Evolutionary conservation across 208 protist species (phyloP), one percentile per base, ranked within the genome.

Genomic region (Acanthamoeba polyphaga): DNA sequence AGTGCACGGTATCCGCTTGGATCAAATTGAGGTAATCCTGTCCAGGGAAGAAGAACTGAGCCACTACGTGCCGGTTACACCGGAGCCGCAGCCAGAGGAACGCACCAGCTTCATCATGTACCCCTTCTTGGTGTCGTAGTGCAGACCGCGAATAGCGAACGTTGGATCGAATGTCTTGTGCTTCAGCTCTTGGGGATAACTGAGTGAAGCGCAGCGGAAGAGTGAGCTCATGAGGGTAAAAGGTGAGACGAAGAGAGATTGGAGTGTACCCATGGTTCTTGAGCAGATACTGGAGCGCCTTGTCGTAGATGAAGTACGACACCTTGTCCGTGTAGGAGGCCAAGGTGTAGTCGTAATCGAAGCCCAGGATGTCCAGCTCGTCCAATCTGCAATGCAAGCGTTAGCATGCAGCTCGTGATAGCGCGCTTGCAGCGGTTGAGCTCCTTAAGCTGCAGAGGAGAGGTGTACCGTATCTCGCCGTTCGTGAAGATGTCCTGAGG

Each of bases 321-420:
- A 96, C 87, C 70, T 95, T 55, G n/a, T 96, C 95, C 27, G 62
- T 91, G 88, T 96, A 96, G 12, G 92, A 92, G 9, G 88, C 95
- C 15, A 96, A 53, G 24, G 95, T 96, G 68, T 95, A 96, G 51
- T 96, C 95, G 55, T 96, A 96, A 84, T 96, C 95, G n/a, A 96
- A 96, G 24, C 95, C 95, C 66, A 94, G 68, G 32, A 95, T 89
- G 55, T 96, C 38, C 24, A 96, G 80, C 24, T 95, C 55, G 27
- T 92, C 87, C 62, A 92, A 55, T 24, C 87, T 92, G 29, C 29
- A 8, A n/a, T 32, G 51, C 0, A 90, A 2, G 51, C 68, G 4
- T 17, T 1, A 55, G 22, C 46, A 17, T 4, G 15, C 0, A 24
- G 4, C 53, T 1, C 5, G 53, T 17, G 53, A 15, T 58, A 2